phyloP scores from a whole-genome alignment of 1,284 basidiomycete genomes.

The Apiotrichum mycotoxinovorans region DNA sequence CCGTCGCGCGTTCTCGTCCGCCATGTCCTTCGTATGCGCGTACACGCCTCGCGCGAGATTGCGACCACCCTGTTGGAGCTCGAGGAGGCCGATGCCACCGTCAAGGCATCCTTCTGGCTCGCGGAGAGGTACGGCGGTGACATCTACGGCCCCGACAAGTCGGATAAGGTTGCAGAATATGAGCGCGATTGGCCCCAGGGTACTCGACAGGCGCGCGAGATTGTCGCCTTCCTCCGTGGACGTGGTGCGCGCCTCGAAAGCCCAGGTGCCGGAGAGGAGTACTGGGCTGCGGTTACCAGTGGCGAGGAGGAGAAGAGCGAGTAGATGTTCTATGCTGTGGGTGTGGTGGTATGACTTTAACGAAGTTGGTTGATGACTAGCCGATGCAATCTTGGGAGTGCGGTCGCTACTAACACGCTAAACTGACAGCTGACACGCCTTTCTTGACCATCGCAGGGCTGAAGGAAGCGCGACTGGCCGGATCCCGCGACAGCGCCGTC shows the following conservation, averaged over 20 bases:
- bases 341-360: too few species aligned
- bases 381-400: too few species aligned
- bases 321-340: not conserved
- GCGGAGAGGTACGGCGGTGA: constrained; percentile 40
- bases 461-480: not conserved
- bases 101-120: constrained; percentile 46
- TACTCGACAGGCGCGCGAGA: constrained; percentile 38
- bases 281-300: constrained; percentile 29
- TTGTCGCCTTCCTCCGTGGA: constrained; percentile 43
- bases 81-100: constrained; percentile 46
- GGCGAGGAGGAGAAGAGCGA: constrained; percentile 15
- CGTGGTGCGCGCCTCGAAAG: constrained; percentile 41
- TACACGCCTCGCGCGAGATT: constrained; percentile 70
- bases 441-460: too few species aligned
- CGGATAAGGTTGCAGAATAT: constrained; percentile 26
- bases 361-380: too few species aligned
- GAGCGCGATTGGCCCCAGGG: constrained; percentile 40
- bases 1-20: constrained; percentile 76
- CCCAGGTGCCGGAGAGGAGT: constrained; percentile 14
- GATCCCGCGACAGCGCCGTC: not conserved
- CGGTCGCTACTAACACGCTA: too few species aligned
- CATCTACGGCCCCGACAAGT: constrained; percentile 20
- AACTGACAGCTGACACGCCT: too few species aligned
- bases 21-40: constrained; percentile 74
- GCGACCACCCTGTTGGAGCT: constrained; percentile 67